A percentile compares a stretch with the other conserved stretches of the same genome.
phyloP scores from a whole-genome alignment of 331 rosid genomes.

The Acacia pycnantha region DNA sequence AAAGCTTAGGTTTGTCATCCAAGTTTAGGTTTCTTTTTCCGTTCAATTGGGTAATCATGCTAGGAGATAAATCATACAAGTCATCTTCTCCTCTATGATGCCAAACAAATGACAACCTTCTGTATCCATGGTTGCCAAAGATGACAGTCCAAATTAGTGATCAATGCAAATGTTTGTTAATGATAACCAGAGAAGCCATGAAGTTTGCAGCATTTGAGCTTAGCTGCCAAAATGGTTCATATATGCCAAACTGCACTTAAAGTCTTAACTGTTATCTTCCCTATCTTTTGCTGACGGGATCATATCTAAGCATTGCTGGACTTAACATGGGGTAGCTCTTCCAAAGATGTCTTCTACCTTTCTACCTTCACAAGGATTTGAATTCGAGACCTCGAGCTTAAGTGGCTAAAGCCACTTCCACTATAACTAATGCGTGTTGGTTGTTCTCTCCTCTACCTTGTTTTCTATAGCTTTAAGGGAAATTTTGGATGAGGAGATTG shows the following conservation, averaged over 20 bases:
- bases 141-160: background rate
- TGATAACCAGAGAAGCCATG: background rate
- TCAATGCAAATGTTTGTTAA: background rate
- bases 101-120: background rate
- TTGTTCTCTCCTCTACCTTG: background rate
- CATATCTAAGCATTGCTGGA: background rate
- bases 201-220: background rate
- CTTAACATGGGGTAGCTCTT: background rate
- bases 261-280: background rate
- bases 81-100: background rate
- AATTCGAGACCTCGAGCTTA: too few species aligned
- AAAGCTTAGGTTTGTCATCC: background rate
- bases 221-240: background rate
- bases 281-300: background rate
- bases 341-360: background rate
- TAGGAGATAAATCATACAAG: background rate
- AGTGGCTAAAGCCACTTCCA: background rate
- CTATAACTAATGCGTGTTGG: too few species aligned
- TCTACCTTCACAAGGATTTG: background rate
- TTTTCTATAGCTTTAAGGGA: too few species aligned
- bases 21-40: background rate
- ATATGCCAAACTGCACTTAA: background rate
- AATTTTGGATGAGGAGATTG: too few species aligned
- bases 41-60: background rate
- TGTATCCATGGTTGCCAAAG: background rate